phyloP scores from a whole-genome alignment of 2,329 filamentous ascomycete species.

The Diaporthe capsici region DNA sequence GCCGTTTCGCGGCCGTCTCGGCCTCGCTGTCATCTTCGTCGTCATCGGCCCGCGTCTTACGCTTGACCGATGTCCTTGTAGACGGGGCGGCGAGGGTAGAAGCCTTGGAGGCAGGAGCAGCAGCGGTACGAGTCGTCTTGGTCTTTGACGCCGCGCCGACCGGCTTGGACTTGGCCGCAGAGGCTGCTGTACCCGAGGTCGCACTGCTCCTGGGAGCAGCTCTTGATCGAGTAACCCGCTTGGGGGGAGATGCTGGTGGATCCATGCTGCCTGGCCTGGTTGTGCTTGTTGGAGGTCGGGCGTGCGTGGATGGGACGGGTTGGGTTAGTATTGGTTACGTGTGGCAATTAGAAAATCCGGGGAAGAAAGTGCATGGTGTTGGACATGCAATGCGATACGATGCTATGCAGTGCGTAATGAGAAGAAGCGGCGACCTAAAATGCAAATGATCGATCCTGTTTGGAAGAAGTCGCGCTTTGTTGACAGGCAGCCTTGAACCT shows the following conservation, averaged over 20 bases:
- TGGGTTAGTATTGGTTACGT: slow-evolving; percentile 23
- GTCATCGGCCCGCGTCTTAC: slow-evolving; percentile 70
- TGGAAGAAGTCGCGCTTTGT: slow-evolving; percentile 28
- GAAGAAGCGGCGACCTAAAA: slow-evolving; percentile 13
- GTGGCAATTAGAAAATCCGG: neutral
- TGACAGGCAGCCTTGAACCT: slow-evolving; percentile 29
- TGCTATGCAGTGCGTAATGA: slow-evolving; percentile 13
- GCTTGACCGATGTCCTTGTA: slow-evolving; percentile 55
- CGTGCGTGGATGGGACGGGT: neutral
- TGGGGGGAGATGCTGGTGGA: slow-evolving; percentile 46
- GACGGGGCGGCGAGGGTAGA: slow-evolving; percentile 48
- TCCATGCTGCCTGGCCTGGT: slow-evolving; percentile 44
- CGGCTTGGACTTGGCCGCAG: slow-evolving; percentile 49
- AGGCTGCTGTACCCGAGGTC: slow-evolving; percentile 35
- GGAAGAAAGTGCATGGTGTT: slow-evolving; percentile 33
- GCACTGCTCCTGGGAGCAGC: slow-evolving; percentile 58
- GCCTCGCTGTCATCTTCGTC: slow-evolving; percentile 63
- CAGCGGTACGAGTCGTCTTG: slow-evolving; percentile 52
- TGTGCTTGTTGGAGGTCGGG: slow-evolving; percentile 7
- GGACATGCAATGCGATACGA: slow-evolving; percentile 8
- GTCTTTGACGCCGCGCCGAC: slow-evolving; percentile 61
- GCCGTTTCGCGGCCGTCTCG: slow-evolving; percentile 51
- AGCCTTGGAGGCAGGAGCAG: slow-evolving; percentile 52
- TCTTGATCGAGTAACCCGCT: slow-evolving; percentile 53
- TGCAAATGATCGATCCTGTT: slow-evolving; percentile 18